Evolutionary conservation across 225 moss, liverwort and hornwort species (phyloP), one percentile per base, ranked within the genome.

Genomic region (Pseudisothecium myosuroides): DNA sequence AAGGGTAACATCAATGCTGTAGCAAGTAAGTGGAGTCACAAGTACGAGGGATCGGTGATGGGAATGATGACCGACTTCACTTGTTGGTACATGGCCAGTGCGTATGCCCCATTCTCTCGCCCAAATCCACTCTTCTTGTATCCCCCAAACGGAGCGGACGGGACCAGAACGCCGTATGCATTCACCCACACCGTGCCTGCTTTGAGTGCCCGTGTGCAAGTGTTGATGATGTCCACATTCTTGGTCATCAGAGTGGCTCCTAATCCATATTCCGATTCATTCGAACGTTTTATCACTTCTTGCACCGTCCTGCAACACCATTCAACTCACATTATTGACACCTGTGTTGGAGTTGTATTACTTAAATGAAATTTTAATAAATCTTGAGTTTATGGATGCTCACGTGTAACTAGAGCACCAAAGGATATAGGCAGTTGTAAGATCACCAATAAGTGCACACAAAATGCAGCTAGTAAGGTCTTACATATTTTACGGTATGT

Each of bases 131-230:
- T 95, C 21, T 29, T 65, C 88, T 95, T 95, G 90, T 92, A 95
- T 14, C 95, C 93, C 22, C 95, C 95, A 31, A 95, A 95, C 41
- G 95, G 95, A 36, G 93, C 95, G 23, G 93, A 92, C 8, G 92
- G 92, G 7, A 88, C 43, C n/a, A 95, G 87, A 19, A 92, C 11
- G 8, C 92, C 92, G 41, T 75, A 95, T 2, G 86, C 88, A 61
- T 95, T 95, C 60, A 95, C 91, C 95, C 95, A 95, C 49, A 94
- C 91, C 11, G 90, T 95, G 87, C 93, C 93, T 23, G 93, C 93
- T 88, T 92, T 86, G 27, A 95, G 86, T 24, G 93, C 92, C 1
- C 93, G 90, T 2, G 92, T 93, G 22, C 91, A 84, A 0, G 92
- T 92, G 60, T 90, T 91, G 84, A 93, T 89, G 5, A 75, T 90